These are phyloP conservation scores for Halenospora varia DNA, from an alignment of 495 filamentous ascomycete species.

Conservation along the genomic window DNA sequence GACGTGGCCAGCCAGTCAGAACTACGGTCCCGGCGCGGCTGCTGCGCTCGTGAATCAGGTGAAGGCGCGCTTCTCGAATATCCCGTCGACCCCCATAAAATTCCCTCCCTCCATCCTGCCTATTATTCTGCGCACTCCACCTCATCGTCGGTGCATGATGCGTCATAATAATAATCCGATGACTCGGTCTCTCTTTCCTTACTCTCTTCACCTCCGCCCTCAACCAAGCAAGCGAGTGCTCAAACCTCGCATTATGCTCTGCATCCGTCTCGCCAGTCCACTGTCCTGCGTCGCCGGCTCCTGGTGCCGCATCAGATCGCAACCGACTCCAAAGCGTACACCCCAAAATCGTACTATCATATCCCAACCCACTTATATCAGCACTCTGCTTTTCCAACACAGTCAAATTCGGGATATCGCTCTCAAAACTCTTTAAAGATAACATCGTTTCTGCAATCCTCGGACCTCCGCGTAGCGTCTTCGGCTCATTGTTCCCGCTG, in stretches of 20 bases:
- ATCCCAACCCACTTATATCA: slow-evolving; percentile 13
- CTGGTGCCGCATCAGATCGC: slow-evolving; percentile 13
- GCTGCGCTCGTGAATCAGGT: slow-evolving; percentile 36
- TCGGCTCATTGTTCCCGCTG: slow-evolving; percentile 10
- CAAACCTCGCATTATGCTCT: slow-evolving; percentile 12
- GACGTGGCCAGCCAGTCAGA: slow-evolving; percentile 31
- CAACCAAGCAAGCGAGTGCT: slow-evolving; percentile 3
- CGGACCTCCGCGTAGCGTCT: slow-evolving; percentile 8
- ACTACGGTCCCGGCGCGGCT: slow-evolving; percentile 33
- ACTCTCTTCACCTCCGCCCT: not conserved
- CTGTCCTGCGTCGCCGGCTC: slow-evolving; percentile 12
- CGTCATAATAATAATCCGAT: not conserved
- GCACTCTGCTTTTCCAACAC: slow-evolving; percentile 12
- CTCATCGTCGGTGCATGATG: slow-evolving; percentile 1
- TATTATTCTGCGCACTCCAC: slow-evolving; percentile 4
- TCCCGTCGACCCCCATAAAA: slow-evolving; percentile 24
- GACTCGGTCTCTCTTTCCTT: not conserved
- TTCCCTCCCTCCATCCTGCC: slow-evolving; percentile 8
- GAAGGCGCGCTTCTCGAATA: slow-evolving; percentile 33
- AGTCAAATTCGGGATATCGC: slow-evolving; percentile 10
- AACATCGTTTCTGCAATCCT: slow-evolving; percentile 11
- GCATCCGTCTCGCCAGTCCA: slow-evolving; percentile 11
- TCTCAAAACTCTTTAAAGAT: slow-evolving; percentile 10
- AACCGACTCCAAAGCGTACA: slow-evolving; percentile 13
- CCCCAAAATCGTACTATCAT: slow-evolving; percentile 12